Conservation (phyloP, 192 early-diverging fungal genomes). For the Dissophora globulifera region DNA sequence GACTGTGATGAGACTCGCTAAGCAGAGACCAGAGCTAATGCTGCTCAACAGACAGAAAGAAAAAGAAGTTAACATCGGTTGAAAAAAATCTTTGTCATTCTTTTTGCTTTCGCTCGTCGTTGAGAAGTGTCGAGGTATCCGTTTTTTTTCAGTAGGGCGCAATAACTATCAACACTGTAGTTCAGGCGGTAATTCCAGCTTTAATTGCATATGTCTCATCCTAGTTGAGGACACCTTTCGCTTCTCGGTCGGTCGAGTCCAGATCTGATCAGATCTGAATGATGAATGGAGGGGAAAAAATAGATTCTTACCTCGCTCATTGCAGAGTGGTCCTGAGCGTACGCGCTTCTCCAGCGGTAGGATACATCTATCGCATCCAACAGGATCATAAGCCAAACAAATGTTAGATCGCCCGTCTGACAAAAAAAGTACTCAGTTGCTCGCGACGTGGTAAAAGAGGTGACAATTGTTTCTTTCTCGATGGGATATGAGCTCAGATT, state of each 20-base stretch:
- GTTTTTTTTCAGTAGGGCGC: slow-evolving; percentile 65
- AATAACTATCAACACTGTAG: slow-evolving; percentile 70
- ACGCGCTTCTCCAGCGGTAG: too few relatives aligned
- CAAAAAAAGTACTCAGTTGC: neutral
- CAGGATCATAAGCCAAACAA: too few relatives aligned
- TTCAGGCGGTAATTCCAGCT: slow-evolving; percentile 85
- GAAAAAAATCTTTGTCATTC: slow-evolving; percentile 1
- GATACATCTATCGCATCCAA: slow-evolving; percentile 10
- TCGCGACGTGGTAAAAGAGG: neutral
- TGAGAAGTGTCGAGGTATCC: slow-evolving; percentile 11
- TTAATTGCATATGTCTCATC: slow-evolving; percentile 72
- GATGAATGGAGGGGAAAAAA: neutral
- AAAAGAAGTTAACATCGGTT: too few relatives aligned
- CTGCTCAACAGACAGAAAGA: too few relatives aligned
- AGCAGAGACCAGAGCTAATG: too few relatives aligned
- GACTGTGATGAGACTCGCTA: too few relatives aligned
- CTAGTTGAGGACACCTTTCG: too few relatives aligned
- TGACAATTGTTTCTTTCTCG: too few relatives aligned
- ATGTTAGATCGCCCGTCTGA: neutral
- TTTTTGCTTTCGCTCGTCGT: too few relatives aligned
- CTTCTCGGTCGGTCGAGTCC: too few relatives aligned
- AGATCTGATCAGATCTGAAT: too few relatives aligned
- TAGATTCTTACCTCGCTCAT: slow-evolving; percentile 6
- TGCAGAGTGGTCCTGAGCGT: too few relatives aligned
- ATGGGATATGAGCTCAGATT: slow-evolving; percentile 50